Base-by-base conservation (phyloP, 495 filamentous ascomycete species). In the Neurospora tetraspora region DNA sequence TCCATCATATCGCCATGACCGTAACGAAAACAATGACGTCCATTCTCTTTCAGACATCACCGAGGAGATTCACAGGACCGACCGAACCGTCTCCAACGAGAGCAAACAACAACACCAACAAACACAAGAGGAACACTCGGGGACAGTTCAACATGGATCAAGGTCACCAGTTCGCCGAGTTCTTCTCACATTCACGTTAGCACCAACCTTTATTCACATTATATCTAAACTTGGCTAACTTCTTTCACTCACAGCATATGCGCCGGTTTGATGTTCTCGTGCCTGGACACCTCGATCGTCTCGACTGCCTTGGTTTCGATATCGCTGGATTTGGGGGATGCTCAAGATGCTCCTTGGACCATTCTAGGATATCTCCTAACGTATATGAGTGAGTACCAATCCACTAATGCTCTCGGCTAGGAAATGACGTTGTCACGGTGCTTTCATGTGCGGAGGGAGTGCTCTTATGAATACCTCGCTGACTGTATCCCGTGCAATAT, bases 271-370 rank as follows among this genome's bases (percentile, higher is more conserved):
- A 85, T 90, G 37, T 86, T 91, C 31, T 86, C 87, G 16, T 88
- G 86, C 69, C 76, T 91, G 12, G 89, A 91, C 71, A 85, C 86
- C n/a, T 88, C 89, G 0, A 90, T 91, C 69, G 86, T 91, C 16
- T 87, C 88, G 45, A 91, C 89, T 0, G 86, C 90, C 3, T 82
- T 91, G 7, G 84, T 90, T 18, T 84, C 84, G 12, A 90, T 91
- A 69, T 87, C 86, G 3, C 81, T 85, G 59, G 85, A 86, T 31
- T 76, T 91, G 27, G 73, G 84, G 8, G 83, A 88, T 43, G 88
- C 88, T 71, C 78, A 84, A 23, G 81, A 88, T 71, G 82, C 80
- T 5, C 84, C 85, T 20, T 92, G 90, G 90, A 79, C 89, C 12
- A 80, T 91, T 10, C 83, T 88, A 16, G 82, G 83, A 4, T 92